Conservation (phyloP, 2,329 filamentous ascomycete species). For the Claviceps pusilla region DNA sequence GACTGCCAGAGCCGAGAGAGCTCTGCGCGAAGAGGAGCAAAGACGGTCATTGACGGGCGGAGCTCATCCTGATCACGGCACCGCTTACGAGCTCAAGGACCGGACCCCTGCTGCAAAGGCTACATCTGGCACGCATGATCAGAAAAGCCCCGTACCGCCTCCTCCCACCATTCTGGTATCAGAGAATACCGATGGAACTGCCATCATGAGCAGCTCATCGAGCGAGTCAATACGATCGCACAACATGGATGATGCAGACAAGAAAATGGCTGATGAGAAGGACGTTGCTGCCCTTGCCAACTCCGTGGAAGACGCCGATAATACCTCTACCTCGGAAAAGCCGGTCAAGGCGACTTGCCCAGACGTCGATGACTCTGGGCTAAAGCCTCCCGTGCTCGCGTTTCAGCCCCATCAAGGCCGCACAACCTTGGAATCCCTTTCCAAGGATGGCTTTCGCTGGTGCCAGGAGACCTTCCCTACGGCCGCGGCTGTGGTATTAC, state of each 20-base stretch:
- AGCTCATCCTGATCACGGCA: background rate
- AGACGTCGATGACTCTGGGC: conserved; percentile 1
- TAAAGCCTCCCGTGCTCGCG: background rate
- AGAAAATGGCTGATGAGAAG: background rate
- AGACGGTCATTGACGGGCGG: background rate
- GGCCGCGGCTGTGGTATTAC: conserved; percentile 45
- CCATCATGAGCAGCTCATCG: conserved; percentile 3
- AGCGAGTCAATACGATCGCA: conserved; percentile 1
- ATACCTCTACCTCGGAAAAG: background rate
- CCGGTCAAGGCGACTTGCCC: background rate
- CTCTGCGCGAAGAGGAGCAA: conserved; percentile 6
- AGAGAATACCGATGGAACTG: conserved; percentile 6
- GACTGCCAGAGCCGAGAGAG: conserved; percentile 7
- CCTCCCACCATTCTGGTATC: conserved; percentile 9
- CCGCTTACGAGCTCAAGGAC: conserved; percentile 1
- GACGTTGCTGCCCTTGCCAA: background rate
- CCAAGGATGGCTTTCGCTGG: conserved; percentile 36
- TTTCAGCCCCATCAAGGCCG: conserved; percentile 7
- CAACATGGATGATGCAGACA: background rate
- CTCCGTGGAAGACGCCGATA: background rate
- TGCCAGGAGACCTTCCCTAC: conserved; percentile 57
- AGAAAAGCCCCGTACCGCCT: background rate
- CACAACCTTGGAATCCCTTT: conserved; percentile 38
- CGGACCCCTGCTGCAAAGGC: background rate
- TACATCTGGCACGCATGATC: background rate